Conservation (phyloP, 176 grass and related monocot genomes). For the Chloris gayana region DNA sequence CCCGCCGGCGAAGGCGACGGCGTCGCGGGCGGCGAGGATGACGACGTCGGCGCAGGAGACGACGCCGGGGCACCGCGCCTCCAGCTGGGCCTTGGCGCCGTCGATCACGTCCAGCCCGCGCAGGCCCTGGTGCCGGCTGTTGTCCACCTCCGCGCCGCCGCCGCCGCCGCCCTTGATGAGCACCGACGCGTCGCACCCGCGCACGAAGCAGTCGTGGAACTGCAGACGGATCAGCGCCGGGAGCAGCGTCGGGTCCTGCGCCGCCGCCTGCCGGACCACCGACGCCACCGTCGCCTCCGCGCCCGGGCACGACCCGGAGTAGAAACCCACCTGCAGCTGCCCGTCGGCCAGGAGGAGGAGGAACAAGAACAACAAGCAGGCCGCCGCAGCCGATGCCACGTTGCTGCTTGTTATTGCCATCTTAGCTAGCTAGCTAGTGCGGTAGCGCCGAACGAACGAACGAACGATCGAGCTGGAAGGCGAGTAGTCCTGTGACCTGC, state of each 20-base stretch:
- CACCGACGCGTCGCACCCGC: conserved; percentile 76
- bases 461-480: too few species aligned
- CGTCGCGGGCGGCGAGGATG: conserved; percentile 65
- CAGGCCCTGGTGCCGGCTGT: conserved; percentile 69
- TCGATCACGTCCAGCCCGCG: conserved; percentile 73
- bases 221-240: conserved; percentile 79
- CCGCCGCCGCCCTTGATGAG: conserved; percentile 55
- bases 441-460: too few species aligned
- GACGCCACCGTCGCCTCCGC: conserved; percentile 72
- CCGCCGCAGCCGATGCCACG: background rate
- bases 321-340: conserved; percentile 74
- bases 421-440: too few species aligned
- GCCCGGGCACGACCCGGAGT: conserved; percentile 66
- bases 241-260: conserved; percentile 60
- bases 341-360: conserved; percentile 24
- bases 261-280: conserved; percentile 48
- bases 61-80: conserved; percentile 63
- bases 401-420: too few species aligned
- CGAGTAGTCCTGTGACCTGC: conserved; percentile 34
- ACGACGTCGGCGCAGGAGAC: conserved; percentile 91
- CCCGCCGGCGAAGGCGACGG: conserved; percentile 61
- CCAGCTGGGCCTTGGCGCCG: conserved; percentile 63
- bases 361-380: conserved; percentile 37
- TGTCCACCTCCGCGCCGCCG: conserved; percentile 63
- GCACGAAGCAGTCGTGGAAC: conserved; percentile 94